phyloP scores from a whole-genome alignment of 176 grass and related monocot genomes.

The Echinochloa phyllopogon region DNA sequence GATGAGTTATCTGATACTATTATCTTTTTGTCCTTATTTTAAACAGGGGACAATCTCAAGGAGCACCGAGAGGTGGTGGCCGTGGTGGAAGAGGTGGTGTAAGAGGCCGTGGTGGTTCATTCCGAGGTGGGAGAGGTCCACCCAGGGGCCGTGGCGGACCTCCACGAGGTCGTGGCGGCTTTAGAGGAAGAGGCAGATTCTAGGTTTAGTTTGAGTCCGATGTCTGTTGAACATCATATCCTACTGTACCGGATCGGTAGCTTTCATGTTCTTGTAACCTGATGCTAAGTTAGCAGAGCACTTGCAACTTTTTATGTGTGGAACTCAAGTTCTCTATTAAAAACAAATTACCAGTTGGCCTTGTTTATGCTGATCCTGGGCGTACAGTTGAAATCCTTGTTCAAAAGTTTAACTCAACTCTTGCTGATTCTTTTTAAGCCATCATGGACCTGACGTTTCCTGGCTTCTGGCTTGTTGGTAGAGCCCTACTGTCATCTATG shows the following conservation, averaged over 20 bases:
- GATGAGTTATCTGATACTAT: conserved; percentile 9
- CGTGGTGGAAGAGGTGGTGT: conserved; percentile 61
- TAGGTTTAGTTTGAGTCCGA: conserved; percentile 49
- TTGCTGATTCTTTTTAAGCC: not conserved
- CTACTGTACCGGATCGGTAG: conserved; percentile 13
- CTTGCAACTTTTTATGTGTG: conserved; percentile 31
- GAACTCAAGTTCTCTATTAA: conserved; percentile 40
- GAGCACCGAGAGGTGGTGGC: conserved; percentile 64
- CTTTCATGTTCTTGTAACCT: conserved; percentile 47
- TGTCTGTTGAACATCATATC: conserved; percentile 43
- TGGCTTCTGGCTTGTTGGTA: not conserved
- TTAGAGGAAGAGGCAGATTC: conserved; percentile 88
- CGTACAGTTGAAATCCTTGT: not conserved
- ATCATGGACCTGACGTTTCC: not conserved
- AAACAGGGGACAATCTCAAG: conserved; percentile 69
- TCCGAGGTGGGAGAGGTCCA: conserved; percentile 83
- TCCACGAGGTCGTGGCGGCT: conserved; percentile 75
- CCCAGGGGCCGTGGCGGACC: conserved; percentile 75
- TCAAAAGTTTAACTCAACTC: not conserved
- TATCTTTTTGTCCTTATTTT: conserved; percentile 31
- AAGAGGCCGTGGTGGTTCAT: conserved; percentile 51
- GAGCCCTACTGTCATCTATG: not conserved
- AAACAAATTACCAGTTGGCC: conserved; percentile 31
- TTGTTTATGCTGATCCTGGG: not conserved
- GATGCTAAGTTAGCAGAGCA: conserved; percentile 42